A percentile compares a stretch with the other conserved stretches of the same genome.
phyloP scores from a whole-genome alignment of 345 rosid species.

The Carallia pectinifolia region DNA sequence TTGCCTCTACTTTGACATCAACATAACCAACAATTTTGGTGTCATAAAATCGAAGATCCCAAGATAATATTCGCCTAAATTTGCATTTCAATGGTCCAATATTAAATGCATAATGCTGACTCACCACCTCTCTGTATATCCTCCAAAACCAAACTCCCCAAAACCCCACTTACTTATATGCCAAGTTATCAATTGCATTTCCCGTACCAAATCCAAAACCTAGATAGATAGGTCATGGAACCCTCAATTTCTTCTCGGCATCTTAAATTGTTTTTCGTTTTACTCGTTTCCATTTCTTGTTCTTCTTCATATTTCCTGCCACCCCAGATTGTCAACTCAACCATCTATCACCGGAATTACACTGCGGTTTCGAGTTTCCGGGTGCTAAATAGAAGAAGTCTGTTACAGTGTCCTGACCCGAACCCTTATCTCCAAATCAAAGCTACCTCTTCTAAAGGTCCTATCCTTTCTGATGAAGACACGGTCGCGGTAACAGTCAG shows the following conservation, averaged over 20 bases:
- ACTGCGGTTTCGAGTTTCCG: conserved; percentile 55
- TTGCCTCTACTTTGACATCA: too few species aligned
- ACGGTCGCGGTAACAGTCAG: conserved; percentile 41
- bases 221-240: not conserved
- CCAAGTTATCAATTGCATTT: too few species aligned
- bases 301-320: conserved; percentile 27
- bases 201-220: too few species aligned
- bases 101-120: too few species aligned
- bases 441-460: conserved; percentile 2
- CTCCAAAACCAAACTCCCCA: too few species aligned
- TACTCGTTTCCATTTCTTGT: not conserved
- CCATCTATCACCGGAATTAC: conserved; percentile 30
- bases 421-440: conserved; percentile 36
- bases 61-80: too few species aligned
- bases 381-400: conserved; percentile 44
- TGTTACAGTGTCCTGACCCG: conserved; percentile 24
- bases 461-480: conserved; percentile 34
- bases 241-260: not conserved
- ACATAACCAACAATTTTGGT: not conserved
- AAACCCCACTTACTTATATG: too few species aligned
- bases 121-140: too few species aligned
- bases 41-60: too few species aligned
- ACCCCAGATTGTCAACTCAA: conserved; percentile 31
- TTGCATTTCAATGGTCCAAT: too few species aligned
- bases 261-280: not conserved